Percentiles rank a stretch among this genome's conserved stretches.
phyloP scores from a whole-genome alignment of 2,329 filamentous ascomycete species.

The Zasmidium cellare region DNA sequence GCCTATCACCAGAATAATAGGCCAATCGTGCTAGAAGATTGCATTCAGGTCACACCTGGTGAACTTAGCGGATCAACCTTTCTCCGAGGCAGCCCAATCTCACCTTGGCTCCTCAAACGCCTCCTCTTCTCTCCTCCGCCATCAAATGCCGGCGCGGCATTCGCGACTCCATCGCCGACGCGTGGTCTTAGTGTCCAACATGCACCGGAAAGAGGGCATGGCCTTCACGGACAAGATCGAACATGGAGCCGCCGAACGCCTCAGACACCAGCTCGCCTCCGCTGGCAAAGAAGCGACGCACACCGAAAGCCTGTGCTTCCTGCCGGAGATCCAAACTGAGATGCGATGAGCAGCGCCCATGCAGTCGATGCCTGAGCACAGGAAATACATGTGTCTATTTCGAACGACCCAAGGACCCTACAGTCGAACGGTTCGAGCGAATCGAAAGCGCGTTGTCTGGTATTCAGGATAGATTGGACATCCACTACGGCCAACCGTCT shows the following conservation, averaged over 20 bases:
- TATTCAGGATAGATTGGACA: conserved; percentile 2
- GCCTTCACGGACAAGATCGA: neutral
- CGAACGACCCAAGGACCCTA: neutral
- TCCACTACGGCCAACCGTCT: neutral
- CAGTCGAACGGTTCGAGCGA: conserved; percentile 6
- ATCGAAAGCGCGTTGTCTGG: conserved; percentile 7
- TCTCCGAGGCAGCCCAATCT: no score
- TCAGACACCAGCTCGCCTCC: neutral
- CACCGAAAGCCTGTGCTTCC: conserved; percentile 15
- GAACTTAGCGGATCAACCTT: no score
- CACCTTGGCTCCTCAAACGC: no score
- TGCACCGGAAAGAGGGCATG: neutral
- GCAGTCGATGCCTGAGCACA: conserved; percentile 4
- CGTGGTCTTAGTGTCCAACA: neutral
- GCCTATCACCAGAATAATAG: no score
- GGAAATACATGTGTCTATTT: conserved; percentile 2
- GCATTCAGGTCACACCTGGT: no score
- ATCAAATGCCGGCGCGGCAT: neutral
- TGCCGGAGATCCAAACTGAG: conserved; percentile 15
- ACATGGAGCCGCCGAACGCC: neutral
- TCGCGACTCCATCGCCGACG: neutral
- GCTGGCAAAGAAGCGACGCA: neutral
- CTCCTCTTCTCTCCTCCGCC: neutral
- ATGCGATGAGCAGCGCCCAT: conserved; percentile 16
- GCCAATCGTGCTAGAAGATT: no score